These are phyloP conservation scores for Alternaria viburni DNA, from an alignment of 2,329 filamentous ascomycete genomes.

Conservation along the genomic window DNA sequence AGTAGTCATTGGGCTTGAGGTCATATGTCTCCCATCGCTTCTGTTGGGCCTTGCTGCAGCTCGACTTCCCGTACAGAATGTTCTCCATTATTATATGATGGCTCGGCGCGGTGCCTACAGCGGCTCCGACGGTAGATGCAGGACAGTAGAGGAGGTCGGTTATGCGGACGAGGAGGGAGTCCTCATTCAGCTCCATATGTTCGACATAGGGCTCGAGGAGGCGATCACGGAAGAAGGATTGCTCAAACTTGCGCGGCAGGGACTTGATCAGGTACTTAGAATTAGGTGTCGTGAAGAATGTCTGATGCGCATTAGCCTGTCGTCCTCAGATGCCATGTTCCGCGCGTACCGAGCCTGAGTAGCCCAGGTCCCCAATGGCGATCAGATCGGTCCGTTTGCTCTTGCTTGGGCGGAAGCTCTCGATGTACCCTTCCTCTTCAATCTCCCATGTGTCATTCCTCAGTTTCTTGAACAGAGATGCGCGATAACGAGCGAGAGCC, in stretches of 20 bases:
- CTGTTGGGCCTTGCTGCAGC: slow-evolving; percentile 48
- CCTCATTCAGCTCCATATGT: slow-evolving; percentile 66
- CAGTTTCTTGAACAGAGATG: slow-evolving; percentile 59
- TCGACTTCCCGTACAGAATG: slow-evolving; percentile 65
- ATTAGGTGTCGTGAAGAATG: slow-evolving; percentile 73
- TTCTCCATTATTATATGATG: slow-evolving; percentile 84
- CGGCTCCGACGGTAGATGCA: slow-evolving; percentile 63
- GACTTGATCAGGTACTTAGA: slow-evolving; percentile 74
- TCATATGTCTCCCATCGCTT: slow-evolving; percentile 74
- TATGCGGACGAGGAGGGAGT: slow-evolving; percentile 72
- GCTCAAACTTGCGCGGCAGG: slow-evolving; percentile 71
- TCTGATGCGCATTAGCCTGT: slow-evolving; percentile 48
- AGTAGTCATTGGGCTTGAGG: slow-evolving; percentile 75
- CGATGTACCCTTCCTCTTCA: slow-evolving; percentile 60
- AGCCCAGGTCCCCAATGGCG: slow-evolving; percentile 72
- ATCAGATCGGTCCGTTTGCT: slow-evolving; percentile 54
- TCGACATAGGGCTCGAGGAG: slow-evolving; percentile 68
- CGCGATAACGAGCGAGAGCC: slow-evolving; percentile 55
- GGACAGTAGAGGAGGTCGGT: slow-evolving; percentile 70
- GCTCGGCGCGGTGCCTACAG: slow-evolving; percentile 67
- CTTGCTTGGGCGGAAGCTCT: slow-evolving; percentile 57
- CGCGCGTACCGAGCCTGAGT: slow-evolving; percentile 67
- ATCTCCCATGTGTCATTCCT: slow-evolving; percentile 61
- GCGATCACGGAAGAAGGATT: slow-evolving; percentile 72
- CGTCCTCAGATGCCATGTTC: neutral